phyloP scores from a whole-genome alignment of 352 stramenopile species.

The Ophiocytium majus region DNA sequence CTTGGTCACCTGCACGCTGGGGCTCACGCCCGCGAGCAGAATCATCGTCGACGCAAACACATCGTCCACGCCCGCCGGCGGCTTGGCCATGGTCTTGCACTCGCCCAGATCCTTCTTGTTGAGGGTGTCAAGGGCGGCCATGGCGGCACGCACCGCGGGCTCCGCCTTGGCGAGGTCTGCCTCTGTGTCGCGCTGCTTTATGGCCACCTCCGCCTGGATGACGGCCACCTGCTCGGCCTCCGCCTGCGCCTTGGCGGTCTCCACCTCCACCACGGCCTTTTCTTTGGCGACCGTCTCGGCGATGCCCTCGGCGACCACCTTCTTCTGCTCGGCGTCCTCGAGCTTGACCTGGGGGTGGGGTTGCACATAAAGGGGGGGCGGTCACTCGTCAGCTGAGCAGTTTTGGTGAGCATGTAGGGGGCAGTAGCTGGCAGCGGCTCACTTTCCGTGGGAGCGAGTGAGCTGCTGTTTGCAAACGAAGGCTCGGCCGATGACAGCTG shows the following conservation, averaged over 20 bases:
- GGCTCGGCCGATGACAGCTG: no score
- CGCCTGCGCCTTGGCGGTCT: conserved; percentile 85
- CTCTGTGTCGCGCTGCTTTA: conserved; percentile 78
- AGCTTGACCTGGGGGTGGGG: conserved; percentile 76
- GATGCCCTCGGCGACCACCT: conserved; percentile 84
- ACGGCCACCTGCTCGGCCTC: conserved; percentile 85
- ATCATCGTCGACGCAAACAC: conserved; percentile 86
- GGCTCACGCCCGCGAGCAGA: conserved; percentile 86
- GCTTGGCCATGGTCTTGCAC: conserved; percentile 93
- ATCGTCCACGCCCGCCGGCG: conserved; percentile 85
- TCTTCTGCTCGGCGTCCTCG: conserved; percentile 91
- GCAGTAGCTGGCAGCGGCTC: no score
- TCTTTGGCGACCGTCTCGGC: conserved; percentile 89
- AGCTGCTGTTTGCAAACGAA: neutral
- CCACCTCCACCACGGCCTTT: conserved; percentile 88
- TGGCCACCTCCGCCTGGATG: conserved; percentile 83
- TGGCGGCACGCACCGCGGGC: conserved; percentile 86
- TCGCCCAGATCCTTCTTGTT: conserved; percentile 94
- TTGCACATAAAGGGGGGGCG: neutral
- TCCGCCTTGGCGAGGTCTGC: conserved; percentile 87
- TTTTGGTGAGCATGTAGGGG: no score
- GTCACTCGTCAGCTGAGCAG: neutral
- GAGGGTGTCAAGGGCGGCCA: conserved; percentile 88
- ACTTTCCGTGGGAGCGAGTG: no score
- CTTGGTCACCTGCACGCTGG: conserved; percentile 79